These are phyloP conservation scores for Syzygium jambos DNA, from an alignment of 345 rosid species.

Conservation along the genomic window DNA sequence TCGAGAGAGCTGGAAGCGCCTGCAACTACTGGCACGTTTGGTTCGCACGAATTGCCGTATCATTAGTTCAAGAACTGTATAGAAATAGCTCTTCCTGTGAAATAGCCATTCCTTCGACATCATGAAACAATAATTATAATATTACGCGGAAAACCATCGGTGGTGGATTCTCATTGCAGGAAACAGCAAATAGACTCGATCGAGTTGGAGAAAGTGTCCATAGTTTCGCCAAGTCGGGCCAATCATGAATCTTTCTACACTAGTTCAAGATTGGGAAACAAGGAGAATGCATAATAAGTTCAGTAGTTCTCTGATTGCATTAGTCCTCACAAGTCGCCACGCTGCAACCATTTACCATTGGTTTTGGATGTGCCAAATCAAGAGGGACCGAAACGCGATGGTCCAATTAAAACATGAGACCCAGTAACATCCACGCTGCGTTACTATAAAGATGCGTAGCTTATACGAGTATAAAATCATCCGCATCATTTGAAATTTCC, in stretches of 20 bases:
- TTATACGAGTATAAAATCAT: not conserved
- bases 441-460: not conserved
- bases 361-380: not conserved
- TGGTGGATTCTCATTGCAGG: not conserved
- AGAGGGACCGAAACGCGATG: not conserved
- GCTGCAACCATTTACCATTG: not conserved
- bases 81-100: not conserved
- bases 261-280: not conserved
- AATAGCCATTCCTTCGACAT: not conserved
- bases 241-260: not conserved
- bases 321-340: not conserved
- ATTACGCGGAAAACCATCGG: not conserved
- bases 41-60: not conserved
- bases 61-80: not conserved
- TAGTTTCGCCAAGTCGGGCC: not conserved
- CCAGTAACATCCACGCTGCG: not conserved
- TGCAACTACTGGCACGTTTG: not conserved
- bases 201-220: not conserved
- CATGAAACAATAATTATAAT: not conserved
- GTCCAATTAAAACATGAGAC: not conserved
- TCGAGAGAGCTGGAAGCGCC: not conserved
- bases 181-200: not conserved
- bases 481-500: not conserved
- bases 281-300: not conserved
- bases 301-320: not conserved